Evolutionary conservation across 2,329 filamentous ascomycete species (phyloP).

Genomic region (Aspergillus sp.): DNA sequence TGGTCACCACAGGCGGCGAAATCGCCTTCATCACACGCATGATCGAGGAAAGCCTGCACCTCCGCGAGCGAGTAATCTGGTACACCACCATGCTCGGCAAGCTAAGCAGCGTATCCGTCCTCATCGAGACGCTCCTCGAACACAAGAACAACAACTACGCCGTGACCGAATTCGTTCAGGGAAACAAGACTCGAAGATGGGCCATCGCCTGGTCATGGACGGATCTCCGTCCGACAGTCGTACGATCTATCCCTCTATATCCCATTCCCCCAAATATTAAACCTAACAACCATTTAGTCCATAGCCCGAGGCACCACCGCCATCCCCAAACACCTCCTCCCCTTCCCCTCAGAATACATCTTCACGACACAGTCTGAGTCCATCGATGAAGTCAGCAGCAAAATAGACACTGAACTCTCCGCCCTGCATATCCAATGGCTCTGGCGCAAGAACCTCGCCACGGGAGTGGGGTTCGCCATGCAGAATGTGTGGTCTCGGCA

Average conservation of each 20-base stretch:
- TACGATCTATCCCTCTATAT: slow-evolving; percentile 24
- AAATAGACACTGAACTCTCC: slow-evolving; percentile 53
- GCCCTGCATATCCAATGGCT: slow-evolving; percentile 65
- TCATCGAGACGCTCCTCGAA: slow-evolving; percentile 61
- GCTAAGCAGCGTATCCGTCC: slow-evolving; percentile 64
- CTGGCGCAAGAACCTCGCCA: slow-evolving; percentile 58
- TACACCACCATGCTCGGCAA: slow-evolving; percentile 92
- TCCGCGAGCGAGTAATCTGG: slow-evolving; percentile 71
- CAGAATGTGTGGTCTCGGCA: slow-evolving; percentile 78
- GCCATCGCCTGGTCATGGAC: slow-evolving; percentile 85
- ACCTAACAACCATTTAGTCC: slow-evolving; percentile 19
- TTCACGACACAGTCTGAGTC: slow-evolving; percentile 41
- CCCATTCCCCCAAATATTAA: neutral
- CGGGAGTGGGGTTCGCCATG: slow-evolving; percentile 62
- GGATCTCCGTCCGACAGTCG: slow-evolving; percentile 63
- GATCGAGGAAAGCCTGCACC: slow-evolving; percentile 65
- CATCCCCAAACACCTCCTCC: slow-evolving; percentile 54
- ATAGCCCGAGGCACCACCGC: slow-evolving; percentile 44
- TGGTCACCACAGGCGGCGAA: slow-evolving; percentile 81
- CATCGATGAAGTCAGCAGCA: slow-evolving; percentile 37
- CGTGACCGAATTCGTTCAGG: slow-evolving; percentile 76
- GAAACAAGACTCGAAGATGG: slow-evolving; percentile 79
- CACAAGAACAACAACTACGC: slow-evolving; percentile 73
- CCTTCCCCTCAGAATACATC: slow-evolving; percentile 54
- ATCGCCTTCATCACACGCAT: slow-evolving; percentile 72